Evolutionary conservation across 495 filamentous ascomycete genomes (phyloP), one percentile per base, ranked within the genome.

Genomic region (Ramalina peruviana): DNA sequence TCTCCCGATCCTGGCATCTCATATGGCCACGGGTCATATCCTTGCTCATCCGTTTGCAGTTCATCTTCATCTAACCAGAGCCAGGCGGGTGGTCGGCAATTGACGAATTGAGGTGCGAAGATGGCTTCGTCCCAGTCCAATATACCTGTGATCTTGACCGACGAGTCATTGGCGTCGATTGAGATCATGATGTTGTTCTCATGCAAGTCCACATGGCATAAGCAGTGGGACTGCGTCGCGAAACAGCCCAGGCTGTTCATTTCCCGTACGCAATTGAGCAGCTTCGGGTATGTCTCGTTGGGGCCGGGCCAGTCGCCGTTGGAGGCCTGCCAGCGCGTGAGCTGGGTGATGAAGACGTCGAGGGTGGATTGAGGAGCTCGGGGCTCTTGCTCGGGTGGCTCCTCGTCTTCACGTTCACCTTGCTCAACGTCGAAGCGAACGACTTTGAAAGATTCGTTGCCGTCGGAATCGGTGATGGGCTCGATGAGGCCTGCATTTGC

Each of bases 101-200:
- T 57, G 36, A 70, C 58, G 37, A 65, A 65, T 21, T 51, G 46
- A 0, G 67, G 67, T 3, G 58, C 64, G 40, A 70, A 59, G 17
- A 63, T 43, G 15, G 67, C 59, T 15, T 59, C 54, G 38, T 70
- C 67, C 67, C 67, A 70, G 50, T 70, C 65, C 4, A 70, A 48
- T 30, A 68, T 53, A 0, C 49, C 65, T 3, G 67, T 57, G 10
- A 68, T 52, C 12, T 48, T 43, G 30, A 58, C 43, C 1, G 48
- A 6, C 15, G 3, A 13, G 12, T 40, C 43, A 0, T 50, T 19
- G 3, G 59, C 21, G 2, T 54, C 16, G 0, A 51, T 38, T 12
- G 60, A 46, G 7, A 58, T 63, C n/a, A 69, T 44, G 16, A 70
- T 60, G 50, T 70, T n/a, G n/a, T 70, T 23, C 56, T 62, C 30